A percentile compares a stretch with the other conserved stretches of the same genome.
These are phyloP conservation scores for Styphnolobium japonicum DNA, from an alignment of 306 rosid genomes.

Conservation along the genomic window DNA sequence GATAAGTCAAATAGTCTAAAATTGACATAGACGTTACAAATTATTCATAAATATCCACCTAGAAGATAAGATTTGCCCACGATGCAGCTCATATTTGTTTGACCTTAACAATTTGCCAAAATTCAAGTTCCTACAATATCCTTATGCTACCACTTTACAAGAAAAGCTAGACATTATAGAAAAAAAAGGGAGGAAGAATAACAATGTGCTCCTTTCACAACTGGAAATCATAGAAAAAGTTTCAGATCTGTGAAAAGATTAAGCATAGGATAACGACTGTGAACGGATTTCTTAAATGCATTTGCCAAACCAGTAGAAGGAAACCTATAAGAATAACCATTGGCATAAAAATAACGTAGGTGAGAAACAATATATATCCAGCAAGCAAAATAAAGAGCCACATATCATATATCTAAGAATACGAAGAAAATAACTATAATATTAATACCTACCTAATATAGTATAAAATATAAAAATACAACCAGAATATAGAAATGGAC, in stretches of 20 bases:
- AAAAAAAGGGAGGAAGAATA: background rate
- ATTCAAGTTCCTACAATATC: constrained; percentile 3
- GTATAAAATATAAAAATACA: background rate
- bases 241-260: background rate
- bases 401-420: background rate
- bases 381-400: background rate
- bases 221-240: background rate
- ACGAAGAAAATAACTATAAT: background rate
- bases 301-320: background rate
- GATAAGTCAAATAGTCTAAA: constrained; percentile 38
- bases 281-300: constrained; percentile 9
- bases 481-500: background rate
- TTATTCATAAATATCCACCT: constrained; percentile 19
- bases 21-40: constrained; percentile 13
- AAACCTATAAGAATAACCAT: background rate
- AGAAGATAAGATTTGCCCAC: background rate
- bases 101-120: constrained; percentile 7
- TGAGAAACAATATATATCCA: background rate
- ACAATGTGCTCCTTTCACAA: background rate
- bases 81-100: constrained; percentile 13
- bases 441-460: background rate
- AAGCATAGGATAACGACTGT: background rate
- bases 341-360: background rate
- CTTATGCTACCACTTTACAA: background rate
- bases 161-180: background rate